phyloP scores from a whole-genome alignment of 257 asterid genomes.

The Orobanche coerulescens region DNA sequence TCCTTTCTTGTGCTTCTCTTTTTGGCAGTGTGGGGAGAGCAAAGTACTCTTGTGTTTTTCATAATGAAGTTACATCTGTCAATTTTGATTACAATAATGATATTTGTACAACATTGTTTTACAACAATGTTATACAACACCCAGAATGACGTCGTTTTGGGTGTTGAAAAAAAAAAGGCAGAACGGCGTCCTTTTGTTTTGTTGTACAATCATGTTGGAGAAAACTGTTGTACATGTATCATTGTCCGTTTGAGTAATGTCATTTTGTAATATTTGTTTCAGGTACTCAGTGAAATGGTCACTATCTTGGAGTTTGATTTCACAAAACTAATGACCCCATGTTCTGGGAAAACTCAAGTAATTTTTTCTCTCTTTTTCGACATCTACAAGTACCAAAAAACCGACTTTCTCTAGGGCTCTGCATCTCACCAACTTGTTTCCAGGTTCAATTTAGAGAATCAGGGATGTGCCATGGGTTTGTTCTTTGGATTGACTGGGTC shows the following conservation, averaged over 20 bases:
- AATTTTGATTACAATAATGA: background rate
- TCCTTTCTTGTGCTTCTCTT: slow-evolving; percentile 60
- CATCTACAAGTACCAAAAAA: background rate
- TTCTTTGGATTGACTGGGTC: slow-evolving; percentile 88
- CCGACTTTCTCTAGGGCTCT: background rate
- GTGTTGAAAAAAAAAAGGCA: no score
- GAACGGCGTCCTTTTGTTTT: no score
- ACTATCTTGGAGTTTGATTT: slow-evolving; percentile 80
- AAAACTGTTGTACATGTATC: no score
- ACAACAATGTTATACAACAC: no score
- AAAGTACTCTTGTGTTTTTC: slow-evolving; percentile 40
- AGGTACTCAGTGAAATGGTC: slow-evolving; percentile 60
- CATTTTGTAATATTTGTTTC: slow-evolving; percentile 16
- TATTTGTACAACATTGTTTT: no score
- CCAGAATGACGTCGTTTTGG: no score
- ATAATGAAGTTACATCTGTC: slow-evolving; percentile 5
- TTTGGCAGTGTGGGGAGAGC: slow-evolving; percentile 83
- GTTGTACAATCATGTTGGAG: no score
- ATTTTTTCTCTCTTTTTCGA: slow-evolving; percentile 9
- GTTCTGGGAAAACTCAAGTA: slow-evolving; percentile 76
- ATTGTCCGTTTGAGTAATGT: background rate
- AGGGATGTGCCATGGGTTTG: slow-evolving; percentile 84
- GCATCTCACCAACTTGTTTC: slow-evolving; percentile 14
- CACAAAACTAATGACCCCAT: slow-evolving; percentile 47
- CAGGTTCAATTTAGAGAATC: slow-evolving; percentile 52